Conservation (phyloP, 139 green algal genomes). For the Chlorella sp. region DNA sequence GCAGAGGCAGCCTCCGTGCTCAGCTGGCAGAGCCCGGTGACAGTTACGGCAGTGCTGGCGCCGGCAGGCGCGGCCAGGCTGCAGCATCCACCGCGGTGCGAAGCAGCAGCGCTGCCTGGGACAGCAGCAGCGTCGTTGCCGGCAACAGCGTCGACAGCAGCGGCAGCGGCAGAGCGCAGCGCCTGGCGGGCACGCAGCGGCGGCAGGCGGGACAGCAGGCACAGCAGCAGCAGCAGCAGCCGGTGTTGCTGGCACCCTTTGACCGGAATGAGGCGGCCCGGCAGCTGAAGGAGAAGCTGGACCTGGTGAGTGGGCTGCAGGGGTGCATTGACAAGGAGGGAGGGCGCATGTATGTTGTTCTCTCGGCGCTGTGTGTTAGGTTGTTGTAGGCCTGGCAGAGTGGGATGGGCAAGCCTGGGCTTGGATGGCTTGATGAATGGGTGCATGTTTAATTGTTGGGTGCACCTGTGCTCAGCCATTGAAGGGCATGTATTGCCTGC, state of each 20-base stretch:
- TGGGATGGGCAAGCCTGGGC: too few relatives aligned
- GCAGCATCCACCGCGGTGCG: not conserved
- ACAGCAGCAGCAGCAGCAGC: not conserved
- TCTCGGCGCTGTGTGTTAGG: not conserved
- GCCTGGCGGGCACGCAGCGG: not conserved
- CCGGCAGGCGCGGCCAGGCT: not conserved
- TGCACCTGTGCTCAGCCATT: not conserved
- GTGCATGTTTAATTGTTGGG: not conserved
- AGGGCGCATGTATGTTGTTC: not conserved
- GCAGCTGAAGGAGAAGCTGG: slow-evolving; percentile 9
- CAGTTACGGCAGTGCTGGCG: not conserved
- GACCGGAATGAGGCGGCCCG: not conserved
- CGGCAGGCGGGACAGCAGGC: not conserved
- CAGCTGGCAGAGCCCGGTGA: not conserved
- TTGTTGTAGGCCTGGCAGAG: not conserved
- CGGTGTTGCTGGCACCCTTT: not conserved
- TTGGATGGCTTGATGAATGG: too few relatives aligned
- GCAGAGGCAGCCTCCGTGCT: not conserved
- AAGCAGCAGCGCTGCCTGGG: not conserved
- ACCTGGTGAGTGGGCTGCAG: not conserved
- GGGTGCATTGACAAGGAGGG: not conserved
- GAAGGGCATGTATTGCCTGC: not conserved
- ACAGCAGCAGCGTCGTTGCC: too few relatives aligned
- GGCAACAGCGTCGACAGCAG: not conserved
- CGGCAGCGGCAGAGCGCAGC: not conserved